phyloP scores from a whole-genome alignment of 2,329 filamentous ascomycete genomes.

The Fusarium sp. region DNA sequence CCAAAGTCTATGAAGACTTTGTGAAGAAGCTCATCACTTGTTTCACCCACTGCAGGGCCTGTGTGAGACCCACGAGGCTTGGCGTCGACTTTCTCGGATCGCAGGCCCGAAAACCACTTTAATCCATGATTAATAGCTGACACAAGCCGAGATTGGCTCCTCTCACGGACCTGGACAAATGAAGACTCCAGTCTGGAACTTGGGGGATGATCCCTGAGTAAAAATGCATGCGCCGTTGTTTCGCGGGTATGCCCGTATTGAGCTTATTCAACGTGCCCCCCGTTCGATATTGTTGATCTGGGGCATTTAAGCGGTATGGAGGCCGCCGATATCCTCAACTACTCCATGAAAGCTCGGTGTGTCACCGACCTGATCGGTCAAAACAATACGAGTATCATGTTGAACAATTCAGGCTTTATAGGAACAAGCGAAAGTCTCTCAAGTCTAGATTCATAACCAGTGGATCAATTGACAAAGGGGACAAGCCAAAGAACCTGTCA shows the following conservation, averaged over 20 bases:
- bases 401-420: not conserved
- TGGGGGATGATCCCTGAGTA: not conserved
- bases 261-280: not conserved
- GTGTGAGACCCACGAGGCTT: not conserved
- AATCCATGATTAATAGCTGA: not conserved
- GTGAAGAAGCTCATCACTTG: not conserved
- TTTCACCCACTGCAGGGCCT: not conserved
- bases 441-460: too few species aligned
- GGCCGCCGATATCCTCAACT: not conserved
- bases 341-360: not conserved
- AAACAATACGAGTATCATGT: not conserved
- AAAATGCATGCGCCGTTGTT: not conserved
- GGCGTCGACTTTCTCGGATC: slow-evolving; percentile 31
- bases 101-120: slow-evolving; percentile 32
- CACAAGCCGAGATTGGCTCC: slow-evolving; percentile 15
- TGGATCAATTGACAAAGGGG: not conserved
- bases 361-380: not conserved
- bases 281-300: not conserved
- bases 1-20: not conserved
- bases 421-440: not conserved
- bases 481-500: not conserved
- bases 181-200: not conserved
- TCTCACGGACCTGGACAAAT: not conserved
- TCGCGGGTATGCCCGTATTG: not conserved
- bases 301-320: not conserved